Conservation (phyloP, 257 asterid genomes). For the Capsicum rhomboideum region DNA sequence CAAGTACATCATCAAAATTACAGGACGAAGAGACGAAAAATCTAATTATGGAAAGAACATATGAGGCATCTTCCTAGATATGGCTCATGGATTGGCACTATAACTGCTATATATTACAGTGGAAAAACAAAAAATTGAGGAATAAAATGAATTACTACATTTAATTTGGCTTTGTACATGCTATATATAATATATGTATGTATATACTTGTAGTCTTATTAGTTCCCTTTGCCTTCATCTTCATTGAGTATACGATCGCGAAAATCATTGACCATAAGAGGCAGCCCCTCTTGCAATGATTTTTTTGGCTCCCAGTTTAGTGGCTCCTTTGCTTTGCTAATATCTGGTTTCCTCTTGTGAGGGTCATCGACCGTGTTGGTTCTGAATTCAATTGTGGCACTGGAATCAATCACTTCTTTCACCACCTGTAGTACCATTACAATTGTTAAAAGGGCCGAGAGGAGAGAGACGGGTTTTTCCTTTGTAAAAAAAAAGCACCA, state of each 20-base stretch:
- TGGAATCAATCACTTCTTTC: conserved; percentile 78
- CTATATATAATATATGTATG: neutral
- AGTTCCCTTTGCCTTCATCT: conserved; percentile 84
- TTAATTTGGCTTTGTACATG: neutral
- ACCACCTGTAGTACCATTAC: conserved; percentile 90
- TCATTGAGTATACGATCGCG: conserved; percentile 88
- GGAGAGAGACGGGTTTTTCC: too few species aligned
- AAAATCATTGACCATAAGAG: too few species aligned
- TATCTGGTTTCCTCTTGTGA: conserved; percentile 95
- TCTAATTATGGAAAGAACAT: neutral
- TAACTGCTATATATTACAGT: neutral
- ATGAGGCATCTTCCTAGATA: too few species aligned
- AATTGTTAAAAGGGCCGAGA: too few species aligned
- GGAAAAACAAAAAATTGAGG: neutral
- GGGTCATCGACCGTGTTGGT: too few species aligned
- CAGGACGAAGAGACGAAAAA: too few species aligned
- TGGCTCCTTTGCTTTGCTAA: conserved; percentile 85
- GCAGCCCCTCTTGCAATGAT: too few species aligned
- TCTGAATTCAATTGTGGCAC: too few species aligned
- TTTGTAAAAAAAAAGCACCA: too few species aligned
- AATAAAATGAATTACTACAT: neutral
- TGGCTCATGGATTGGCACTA: too few species aligned
- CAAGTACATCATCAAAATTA: neutral
- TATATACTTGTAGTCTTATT: neutral
- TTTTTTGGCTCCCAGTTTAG: too few species aligned